Evolutionary conservation across 306 rosid genomes (phyloP).

Genomic region (Quercus alba): DNA sequence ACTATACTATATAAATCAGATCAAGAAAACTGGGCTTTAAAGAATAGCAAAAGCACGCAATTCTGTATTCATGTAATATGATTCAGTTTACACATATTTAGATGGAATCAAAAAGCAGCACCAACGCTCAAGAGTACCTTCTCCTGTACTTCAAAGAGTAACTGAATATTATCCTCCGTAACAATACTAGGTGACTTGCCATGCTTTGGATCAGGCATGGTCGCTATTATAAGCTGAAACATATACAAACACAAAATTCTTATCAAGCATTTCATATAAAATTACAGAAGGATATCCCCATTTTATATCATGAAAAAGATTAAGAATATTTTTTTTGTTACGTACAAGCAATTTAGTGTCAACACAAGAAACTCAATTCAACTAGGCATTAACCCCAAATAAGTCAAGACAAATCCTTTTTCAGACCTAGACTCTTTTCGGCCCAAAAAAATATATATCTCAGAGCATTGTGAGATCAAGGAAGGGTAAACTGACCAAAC

Average conservation of each 20-base stretch:
- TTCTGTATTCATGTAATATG: slow-evolving; percentile 5
- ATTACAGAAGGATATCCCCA: neutral
- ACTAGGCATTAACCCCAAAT: neutral
- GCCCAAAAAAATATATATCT: neutral
- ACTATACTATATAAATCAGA: neutral
- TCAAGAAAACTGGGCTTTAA: neutral
- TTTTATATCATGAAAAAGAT: slow-evolving; percentile 1
- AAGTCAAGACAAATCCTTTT: neutral
- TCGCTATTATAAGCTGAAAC: slow-evolving; percentile 76
- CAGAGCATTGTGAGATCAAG: neutral
- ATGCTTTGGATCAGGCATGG: slow-evolving; percentile 54
- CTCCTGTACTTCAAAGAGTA: slow-evolving; percentile 81
- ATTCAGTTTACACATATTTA: neutral
- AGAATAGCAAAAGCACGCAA: neutral
- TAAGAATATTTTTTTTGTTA: neutral
- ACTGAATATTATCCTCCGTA: slow-evolving; percentile 76
- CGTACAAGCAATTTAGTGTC: neutral
- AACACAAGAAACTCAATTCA: neutral
- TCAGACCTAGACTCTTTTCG: neutral
- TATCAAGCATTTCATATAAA: slow-evolving; percentile 19
- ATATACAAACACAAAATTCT: slow-evolving; percentile 19
- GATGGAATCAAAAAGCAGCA: slow-evolving; percentile 14
- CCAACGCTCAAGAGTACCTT: slow-evolving; percentile 55
- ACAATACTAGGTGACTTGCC: slow-evolving; percentile 72
- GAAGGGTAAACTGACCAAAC: neutral